Base-by-base conservation (phyloP, 2,329 filamentous ascomycete species). In the Epichloe sibirici region DNA sequence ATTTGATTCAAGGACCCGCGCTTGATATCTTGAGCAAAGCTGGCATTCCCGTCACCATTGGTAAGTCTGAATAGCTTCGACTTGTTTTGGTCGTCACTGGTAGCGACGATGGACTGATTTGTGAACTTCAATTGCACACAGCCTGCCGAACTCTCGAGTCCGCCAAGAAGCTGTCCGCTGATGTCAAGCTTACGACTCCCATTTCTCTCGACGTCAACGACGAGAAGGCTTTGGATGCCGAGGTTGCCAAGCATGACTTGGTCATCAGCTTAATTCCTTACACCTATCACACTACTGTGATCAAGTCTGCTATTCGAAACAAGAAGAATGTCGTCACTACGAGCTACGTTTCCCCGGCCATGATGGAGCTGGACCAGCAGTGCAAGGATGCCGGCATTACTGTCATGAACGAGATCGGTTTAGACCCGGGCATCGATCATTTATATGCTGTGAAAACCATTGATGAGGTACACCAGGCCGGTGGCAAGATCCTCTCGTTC, bases 261-360 rank as follows among this genome's bases (percentile, higher is more conserved):
- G 83, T 86, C 66, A 86, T 90, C 68, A 81, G 75, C 65, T 69
- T 97, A 70, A 95, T 97, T 62, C 91, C 91, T 49, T 97, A 96
- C 74, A 94, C 83, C 55, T 88, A 82, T 79, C 90, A 95, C 70
- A 87, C 85, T 45, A 76, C 79, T 52, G 90, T 96, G 63, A 94
- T 96, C 81, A 91, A 95, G 79, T 83, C 86, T 38, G 91, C 90
- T 57, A 96, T 97, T 72, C 81, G 85, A 64, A 80, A 85, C 64
- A 96, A 95, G 86, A 95, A 91, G 79, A 75, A 97, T 74, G 90
- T 97, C 56, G 90, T 97, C 65, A 96, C 91, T 54, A 96, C 91
- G 34, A 89, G 83, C 59, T 97, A 97, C 66, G 87, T 95, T 60
- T 94, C 88, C 4, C 89, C 89, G 7, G 88, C 88, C 58, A 96